phyloP scores from a whole-genome alignment of 2,329 filamentous ascomycete species.

The Aspergillus hiratsukae region DNA sequence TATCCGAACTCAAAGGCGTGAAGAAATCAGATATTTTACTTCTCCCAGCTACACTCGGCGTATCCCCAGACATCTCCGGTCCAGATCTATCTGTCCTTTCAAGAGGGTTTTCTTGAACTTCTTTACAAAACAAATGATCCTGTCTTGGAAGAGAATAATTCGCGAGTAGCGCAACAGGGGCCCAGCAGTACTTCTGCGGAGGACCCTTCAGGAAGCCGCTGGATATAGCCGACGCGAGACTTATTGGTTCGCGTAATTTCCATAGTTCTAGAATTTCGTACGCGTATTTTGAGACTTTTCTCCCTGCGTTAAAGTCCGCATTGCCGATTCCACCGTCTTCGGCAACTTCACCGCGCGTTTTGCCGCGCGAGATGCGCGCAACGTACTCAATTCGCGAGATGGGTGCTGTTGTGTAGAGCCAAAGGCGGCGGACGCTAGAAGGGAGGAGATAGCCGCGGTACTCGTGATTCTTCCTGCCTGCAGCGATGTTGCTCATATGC shows the following conservation, averaged over 20 bases:
- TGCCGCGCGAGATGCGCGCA: slow-evolving; percentile 49
- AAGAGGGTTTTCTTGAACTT: no score
- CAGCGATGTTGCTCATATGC: slow-evolving; percentile 34
- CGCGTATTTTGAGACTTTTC: no score
- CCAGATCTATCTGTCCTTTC: no score
- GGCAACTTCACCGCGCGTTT: slow-evolving; percentile 47
- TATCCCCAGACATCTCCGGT: no score
- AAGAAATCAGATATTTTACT: no score
- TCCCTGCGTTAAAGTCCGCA: slow-evolving; percentile 23
- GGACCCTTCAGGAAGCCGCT: slow-evolving; percentile 52
- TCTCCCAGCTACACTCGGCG: no score
- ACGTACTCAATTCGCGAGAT: slow-evolving; percentile 54
- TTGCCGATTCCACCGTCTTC: slow-evolving; percentile 48
- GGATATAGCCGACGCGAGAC: slow-evolving; percentile 52
- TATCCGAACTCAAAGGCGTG: no score
- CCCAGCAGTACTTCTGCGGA: slow-evolving; percentile 44
- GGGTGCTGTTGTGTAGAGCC: slow-evolving; percentile 54
- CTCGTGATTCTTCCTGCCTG: slow-evolving; percentile 47
- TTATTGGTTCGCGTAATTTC: slow-evolving; percentile 19
- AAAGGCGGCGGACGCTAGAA: slow-evolving; percentile 54
- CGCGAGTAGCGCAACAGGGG: slow-evolving; percentile 6
- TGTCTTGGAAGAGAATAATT: slow-evolving; percentile 4
- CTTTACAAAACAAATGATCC: slow-evolving; percentile 7
- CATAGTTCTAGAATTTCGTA: no score
- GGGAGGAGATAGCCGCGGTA: slow-evolving; percentile 52